Base-by-base conservation (phyloP, 2,329 filamentous ascomycete species). In the Albophoma yamanashiensis region DNA sequence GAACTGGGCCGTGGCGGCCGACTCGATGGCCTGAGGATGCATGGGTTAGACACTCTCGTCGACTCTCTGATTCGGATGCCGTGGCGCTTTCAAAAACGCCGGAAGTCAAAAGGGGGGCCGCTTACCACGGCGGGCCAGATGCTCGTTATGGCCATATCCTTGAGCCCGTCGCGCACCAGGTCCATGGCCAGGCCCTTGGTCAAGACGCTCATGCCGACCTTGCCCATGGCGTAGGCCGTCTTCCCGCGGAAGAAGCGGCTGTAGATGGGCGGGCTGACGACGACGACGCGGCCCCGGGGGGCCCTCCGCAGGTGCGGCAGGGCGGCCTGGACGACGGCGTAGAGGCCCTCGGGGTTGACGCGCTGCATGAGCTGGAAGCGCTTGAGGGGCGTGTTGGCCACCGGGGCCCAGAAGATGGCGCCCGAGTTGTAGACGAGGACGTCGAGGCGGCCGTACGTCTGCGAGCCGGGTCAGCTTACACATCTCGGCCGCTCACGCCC, bases 171-270 rank as follows among this genome's bases (percentile, higher is more conserved):
- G n/a, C 60, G 59, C 42, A 38, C 60, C 69, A 89, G 90, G 67
- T 95, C 91, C 87, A 94, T 91, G 0, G 88, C 89, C 17, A 95
- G 75, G 0, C 91, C 91, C 70, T 91, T 90, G 0, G 88, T 91
- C 53, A 95, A 70, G 4, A 93, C 88, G 67, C 84, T 89, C 91
- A 95, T 95, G 53, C 80, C 89, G 3, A 93, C 82, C 70, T 94
- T 94, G 1, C 86, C 85, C 74, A 85, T 79, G 2, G 91, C 89
- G 74, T 95, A 95, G 17, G 88, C 89, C 1, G 90, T 89, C 80
- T 95, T 95, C 14, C 91, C 91, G 27, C 89, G 76, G 72, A 94
- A 92, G 73, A 95, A 95, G 38, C 91, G 81, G 63, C 84, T 89
- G 73, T 95, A 95, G 60, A 95, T 92, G 1, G 91, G 91, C 31